Evolutionary conservation across 192 early-diverging fungal species (phyloP), one percentile per base, ranked within the genome.

Genomic region (Rhizophagus clarus): DNA sequence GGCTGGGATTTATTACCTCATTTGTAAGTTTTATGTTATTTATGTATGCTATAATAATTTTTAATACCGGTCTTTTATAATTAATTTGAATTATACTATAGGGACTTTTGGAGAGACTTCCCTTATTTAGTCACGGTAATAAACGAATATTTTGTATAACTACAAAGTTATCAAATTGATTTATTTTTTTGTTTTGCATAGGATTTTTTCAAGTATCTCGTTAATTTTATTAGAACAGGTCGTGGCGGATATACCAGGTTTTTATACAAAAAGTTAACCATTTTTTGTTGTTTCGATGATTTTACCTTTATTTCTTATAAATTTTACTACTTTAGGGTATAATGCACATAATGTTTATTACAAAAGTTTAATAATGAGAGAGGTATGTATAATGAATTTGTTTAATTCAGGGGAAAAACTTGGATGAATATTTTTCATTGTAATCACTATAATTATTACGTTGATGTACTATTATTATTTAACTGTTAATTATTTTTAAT

Each of bases 1-100:
- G 67, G 67, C 20, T 69, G 67, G 67, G 67, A 69, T 69, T 69
- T 69, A 42, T 37, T 69, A 37, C 67, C 67, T 7, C 29, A 69
- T 69, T 37, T 29, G 67, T 69, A 22, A 37, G 67, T 42, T 15
- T 69, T 20, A 17, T 34, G 42, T n/a, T 40, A n/a, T 29, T 7
- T 32, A 32, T 32, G 32, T 40, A 40, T 8, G 37, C 37, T 40
- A 40, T 7, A 40, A 40, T 0, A 34, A 14, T 15, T 68, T 68
- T 68, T 68, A 31, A 20, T 32, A 22, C 20, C 2, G 12, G 22
- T 15, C 14, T 37, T 29, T 6, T 40, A 5, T 32, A 32, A 37
- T 22, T 22, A 42, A 22, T 22, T 34, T 37, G 42, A 69, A 69
- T 40, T 42, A 37, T 9, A 14, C 8, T 40, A 22, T 69, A 69